These are phyloP conservation scores for Kwoniella dejecticola DNA, from an alignment of 768 basidiomycete species.

Conservation along the genomic window DNA sequence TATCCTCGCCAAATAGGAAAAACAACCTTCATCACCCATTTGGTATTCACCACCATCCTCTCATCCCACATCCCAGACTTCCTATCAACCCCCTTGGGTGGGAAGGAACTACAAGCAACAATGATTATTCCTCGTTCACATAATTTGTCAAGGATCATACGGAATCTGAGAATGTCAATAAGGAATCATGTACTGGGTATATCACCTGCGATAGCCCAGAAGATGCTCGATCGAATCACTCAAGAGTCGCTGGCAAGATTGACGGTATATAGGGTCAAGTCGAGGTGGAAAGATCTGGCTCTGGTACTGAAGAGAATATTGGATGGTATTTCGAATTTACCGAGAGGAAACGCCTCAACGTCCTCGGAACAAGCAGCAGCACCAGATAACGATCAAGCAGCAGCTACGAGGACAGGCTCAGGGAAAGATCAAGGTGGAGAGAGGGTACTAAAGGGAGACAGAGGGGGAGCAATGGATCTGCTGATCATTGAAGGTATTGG, in stretches of 20 bases:
- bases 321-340: neutral
- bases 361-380: neutral
- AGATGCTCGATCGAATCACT: slow-evolving; percentile 13
- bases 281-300: slow-evolving; percentile 31
- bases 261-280: slow-evolving; percentile 28
- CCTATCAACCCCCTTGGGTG: slow-evolving; percentile 31
- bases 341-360: neutral
- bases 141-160: slow-evolving; percentile 15
- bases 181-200: slow-evolving; percentile 24
- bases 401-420: neutral
- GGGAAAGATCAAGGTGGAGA: neutral
- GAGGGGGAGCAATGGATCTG: no score
- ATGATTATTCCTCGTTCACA: slow-evolving; percentile 30
- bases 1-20: slow-evolving; percentile 31
- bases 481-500: slow-evolving; percentile 44
- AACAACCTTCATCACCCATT: slow-evolving; percentile 38
- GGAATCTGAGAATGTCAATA: slow-evolving; percentile 13
- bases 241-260: slow-evolving; percentile 26
- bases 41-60: slow-evolving; percentile 41
- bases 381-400: neutral
- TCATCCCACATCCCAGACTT: slow-evolving; percentile 17
- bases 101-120: slow-evolving; percentile 20
- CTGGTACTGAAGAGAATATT: slow-evolving; percentile 23
- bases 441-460: no score
- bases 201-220: neutral